Percentiles rank a stretch among this genome's conserved stretches.
phyloP scores from a whole-genome alignment of 495 filamentous ascomycete species.

The Lasiosphaeria ovina region DNA sequence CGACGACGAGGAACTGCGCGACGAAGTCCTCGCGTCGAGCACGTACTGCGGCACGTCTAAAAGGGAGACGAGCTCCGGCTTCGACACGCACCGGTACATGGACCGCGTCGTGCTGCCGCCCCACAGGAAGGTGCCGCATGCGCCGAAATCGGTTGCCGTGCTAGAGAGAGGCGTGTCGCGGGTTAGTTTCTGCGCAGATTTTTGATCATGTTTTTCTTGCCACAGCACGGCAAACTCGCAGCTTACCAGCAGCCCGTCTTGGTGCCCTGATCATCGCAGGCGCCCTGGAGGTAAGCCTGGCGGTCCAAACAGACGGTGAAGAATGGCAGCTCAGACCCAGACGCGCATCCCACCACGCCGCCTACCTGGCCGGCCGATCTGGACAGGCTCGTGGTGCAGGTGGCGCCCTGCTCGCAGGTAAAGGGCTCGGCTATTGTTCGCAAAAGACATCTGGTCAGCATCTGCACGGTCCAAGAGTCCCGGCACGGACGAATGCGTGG shows the following conservation, averaged over 20 bases:
- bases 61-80: conserved; percentile 26
- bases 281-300: conserved; percentile 22
- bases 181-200: neutral
- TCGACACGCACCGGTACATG: conserved; percentile 38
- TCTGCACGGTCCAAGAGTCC: too few species aligned
- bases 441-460: neutral
- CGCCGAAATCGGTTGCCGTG: conserved; percentile 9
- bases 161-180: conserved; percentile 1
- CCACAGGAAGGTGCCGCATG: conserved; percentile 42
- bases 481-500: neutral
- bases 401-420: conserved; percentile 18
- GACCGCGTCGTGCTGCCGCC: conserved; percentile 24
- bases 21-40: conserved; percentile 24
- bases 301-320: conserved; percentile 38
- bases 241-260: conserved; percentile 43
- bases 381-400: conserved; percentile 30
- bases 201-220: neutral
- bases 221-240: conserved; percentile 5
- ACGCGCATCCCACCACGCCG: conserved; percentile 33
- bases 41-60: conserved; percentile 32
- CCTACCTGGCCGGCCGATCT: neutral
- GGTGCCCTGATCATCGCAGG: conserved; percentile 20
- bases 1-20: neutral
- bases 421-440: conserved; percentile 20
- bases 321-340: conserved; percentile 23